Conservation (phyloP, 306 rosid species). For the Cucumis melo region DNA sequence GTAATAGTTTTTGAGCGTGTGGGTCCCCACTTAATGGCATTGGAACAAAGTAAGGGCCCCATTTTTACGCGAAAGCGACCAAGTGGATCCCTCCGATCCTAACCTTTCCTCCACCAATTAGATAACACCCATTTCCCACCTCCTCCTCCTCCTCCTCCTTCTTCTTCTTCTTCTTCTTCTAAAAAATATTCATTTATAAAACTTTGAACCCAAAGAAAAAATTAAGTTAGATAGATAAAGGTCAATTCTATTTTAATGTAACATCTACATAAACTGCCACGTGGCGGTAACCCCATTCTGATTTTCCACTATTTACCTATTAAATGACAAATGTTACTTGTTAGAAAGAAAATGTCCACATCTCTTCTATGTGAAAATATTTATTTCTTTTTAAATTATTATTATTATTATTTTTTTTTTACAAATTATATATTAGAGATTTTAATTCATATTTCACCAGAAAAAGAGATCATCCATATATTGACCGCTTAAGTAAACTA, state of each 20-base stretch:
- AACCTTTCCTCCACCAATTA: neutral
- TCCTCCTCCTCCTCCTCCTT: too few relatives aligned
- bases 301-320: neutral
- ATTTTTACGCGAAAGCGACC: neutral
- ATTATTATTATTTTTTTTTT: too few relatives aligned
- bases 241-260: neutral
- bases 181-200: too few relatives aligned
- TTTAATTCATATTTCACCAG: too few relatives aligned
- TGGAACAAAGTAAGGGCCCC: neutral
- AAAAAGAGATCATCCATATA: too few relatives aligned
- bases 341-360: neutral
- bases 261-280: neutral
- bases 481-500: neutral
- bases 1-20: neutral
- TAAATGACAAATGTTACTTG: neutral
- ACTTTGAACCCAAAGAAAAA: neutral
- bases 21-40: neutral
- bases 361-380: neutral
- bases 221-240: too few relatives aligned
- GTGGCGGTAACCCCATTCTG: neutral
- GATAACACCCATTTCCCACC: neutral
- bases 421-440: too few relatives aligned
- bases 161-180: too few relatives aligned
- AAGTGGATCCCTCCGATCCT: conserved; percentile 1
- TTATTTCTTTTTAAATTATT: neutral